phyloP scores from a whole-genome alignment of 495 filamentous ascomycete species.

The Hypoxylon fragiforme region DNA sequence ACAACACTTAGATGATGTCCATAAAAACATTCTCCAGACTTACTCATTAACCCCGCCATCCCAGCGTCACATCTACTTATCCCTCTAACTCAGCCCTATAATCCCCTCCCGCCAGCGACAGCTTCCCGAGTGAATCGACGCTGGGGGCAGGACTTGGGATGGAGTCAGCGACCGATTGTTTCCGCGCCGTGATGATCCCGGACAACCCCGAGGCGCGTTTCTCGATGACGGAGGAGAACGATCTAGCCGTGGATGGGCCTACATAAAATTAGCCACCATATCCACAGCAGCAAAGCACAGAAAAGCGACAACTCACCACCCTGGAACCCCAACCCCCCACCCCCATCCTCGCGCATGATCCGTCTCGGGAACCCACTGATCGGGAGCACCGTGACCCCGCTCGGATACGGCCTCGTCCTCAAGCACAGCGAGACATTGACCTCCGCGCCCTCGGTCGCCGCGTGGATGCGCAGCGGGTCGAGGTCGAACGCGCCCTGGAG shows the following conservation, averaged over 20 bases:
- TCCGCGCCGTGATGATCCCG: constrained; percentile 20
- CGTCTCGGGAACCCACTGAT: constrained; percentile 45
- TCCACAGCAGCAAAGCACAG: constrained; percentile 17
- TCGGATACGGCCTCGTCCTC: constrained; percentile 27
- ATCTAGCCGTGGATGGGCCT: constrained; percentile 37
- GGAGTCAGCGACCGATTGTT: not conserved
- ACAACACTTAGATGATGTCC: not conserved
- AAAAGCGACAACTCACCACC: constrained; percentile 29
- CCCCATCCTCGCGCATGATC: constrained; percentile 37
- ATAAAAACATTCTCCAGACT: not conserved
- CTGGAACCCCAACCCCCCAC: constrained; percentile 38
- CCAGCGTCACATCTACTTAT: not conserved
- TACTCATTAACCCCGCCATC: not conserved
- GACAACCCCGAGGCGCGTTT: constrained; percentile 37
- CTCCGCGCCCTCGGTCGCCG: constrained; percentile 25
- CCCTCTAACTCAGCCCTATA: constrained; percentile 23
- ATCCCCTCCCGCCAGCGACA: constrained; percentile 12
- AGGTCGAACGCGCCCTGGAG: constrained; percentile 36
- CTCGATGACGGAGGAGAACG: constrained; percentile 39
- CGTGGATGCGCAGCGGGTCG: constrained; percentile 25
- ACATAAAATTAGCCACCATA: constrained; percentile 32
- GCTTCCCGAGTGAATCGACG: constrained; percentile 16
- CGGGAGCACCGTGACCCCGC: constrained; percentile 30
- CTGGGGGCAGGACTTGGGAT: constrained; percentile 13
- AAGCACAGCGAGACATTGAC: constrained; percentile 39